Evolutionary conservation across 2,329 filamentous ascomycete species (phyloP).

Genomic region (Pseudogymnoascus sp.): DNA sequence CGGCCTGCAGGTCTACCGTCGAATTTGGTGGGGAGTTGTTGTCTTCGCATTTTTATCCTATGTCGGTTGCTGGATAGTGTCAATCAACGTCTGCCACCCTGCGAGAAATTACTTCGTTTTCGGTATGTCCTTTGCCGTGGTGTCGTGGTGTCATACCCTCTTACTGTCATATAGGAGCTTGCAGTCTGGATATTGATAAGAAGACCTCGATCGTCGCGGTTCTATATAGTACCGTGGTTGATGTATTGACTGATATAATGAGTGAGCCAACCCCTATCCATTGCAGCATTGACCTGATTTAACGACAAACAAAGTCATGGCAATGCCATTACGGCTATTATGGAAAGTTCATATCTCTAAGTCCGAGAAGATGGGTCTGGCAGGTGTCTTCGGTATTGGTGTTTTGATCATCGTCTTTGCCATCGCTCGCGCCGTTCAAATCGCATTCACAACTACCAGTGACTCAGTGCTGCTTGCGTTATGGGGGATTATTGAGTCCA

Average conservation of each 20-base stretch:
- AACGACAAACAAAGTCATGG: neutral
- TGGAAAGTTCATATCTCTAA: neutral
- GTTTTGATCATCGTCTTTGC: neutral
- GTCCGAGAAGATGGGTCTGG: neutral
- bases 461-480: neutral
- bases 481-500: neutral
- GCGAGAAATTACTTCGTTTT: neutral
- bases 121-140: neutral
- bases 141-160: neutral
- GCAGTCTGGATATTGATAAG: neutral
- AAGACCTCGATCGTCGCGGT: neutral
- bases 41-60: slow-evolving; percentile 1
- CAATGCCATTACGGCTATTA: neutral
- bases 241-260: neutral
- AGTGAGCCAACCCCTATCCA: neutral
- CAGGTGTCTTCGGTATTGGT: neutral
- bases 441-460: neutral
- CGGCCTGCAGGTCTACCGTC: neutral
- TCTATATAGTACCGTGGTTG: neutral
- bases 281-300: neutral
- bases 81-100: neutral
- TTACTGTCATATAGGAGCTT: neutral
- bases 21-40: slow-evolving; percentile 6
- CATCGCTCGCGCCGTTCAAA: neutral
- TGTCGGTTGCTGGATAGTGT: neutral